Base-by-base conservation (phyloP, 208 protist genomes). In the Herpetomonas tarakana region DNA sequence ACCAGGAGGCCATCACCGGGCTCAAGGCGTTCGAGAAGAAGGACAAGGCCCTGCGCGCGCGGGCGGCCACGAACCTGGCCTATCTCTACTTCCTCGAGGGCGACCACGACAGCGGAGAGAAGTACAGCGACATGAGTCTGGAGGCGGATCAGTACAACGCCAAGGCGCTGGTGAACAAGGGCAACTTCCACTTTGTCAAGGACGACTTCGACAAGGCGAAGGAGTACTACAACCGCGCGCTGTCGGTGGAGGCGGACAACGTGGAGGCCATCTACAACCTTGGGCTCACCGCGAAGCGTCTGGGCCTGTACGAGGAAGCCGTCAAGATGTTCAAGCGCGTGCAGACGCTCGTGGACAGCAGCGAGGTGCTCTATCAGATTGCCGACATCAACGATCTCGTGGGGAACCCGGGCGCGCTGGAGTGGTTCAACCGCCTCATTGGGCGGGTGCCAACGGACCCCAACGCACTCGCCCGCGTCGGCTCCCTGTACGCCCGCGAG, bases 71-170 rank as follows among this genome's bases (percentile, higher is more conserved):
- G 47, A 99, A 99, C 81, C 75, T 99, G 21, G 93, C 95, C 7
- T 99, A 98, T 68, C 78, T 99, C 22, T 99, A 99, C 86, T 98
- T 98, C 74, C 84, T 99, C n/a, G 97, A 99, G 67, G 94, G 92
- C 58, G 96, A 99, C 76, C 85, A 92, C 68, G 92, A 97, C 18
- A 98, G 88, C 65, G 97, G 96, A 19, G 90, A 98, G 62, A 94
- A 96, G 67, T 98, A 99, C 78, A 97, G 96, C 64, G 83, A 98
- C 54, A 78, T 96, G 62, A 97, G 96, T 45, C 68, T 99, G 47
- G 78, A 90, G 68, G 78, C 93, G 44, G 93, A 99, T 68, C 80
- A 90, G 68, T 98, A 98, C 86, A 99, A 99, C 77, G 95, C 97
- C 47, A 96, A 91, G 68, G 97, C 97, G 29, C 80, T 99, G 2